Conservation (phyloP, 805 yeast genomes). For the Dipodascopsis tothii region DNA sequence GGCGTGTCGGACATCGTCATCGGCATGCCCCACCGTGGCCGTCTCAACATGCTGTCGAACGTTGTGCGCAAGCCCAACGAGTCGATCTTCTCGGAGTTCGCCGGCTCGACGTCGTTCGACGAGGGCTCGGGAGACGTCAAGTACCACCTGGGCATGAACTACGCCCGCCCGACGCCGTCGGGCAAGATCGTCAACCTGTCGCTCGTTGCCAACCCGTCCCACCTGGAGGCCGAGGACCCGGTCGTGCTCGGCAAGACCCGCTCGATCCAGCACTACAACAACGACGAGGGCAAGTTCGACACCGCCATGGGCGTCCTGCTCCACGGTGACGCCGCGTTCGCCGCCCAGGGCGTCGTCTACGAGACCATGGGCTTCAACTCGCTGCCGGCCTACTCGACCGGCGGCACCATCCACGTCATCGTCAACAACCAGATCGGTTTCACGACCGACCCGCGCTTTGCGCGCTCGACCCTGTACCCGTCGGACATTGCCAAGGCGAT, state of each 20-base stretch:
- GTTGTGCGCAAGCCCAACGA: conserved; percentile 98
- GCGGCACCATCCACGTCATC: conserved; percentile 95
- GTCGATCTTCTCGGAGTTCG: conserved; percentile 91
- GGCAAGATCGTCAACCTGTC: conserved; percentile 95
- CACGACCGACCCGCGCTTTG: conserved; percentile 96
- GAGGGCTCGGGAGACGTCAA: conserved; percentile 99
- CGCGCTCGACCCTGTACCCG: conserved; percentile 97
- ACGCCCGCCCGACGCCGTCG: conserved; percentile 96
- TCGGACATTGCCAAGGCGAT: conserved; percentile 94
- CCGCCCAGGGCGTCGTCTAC: conserved; percentile 98
- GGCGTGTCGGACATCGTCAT: conserved; percentile 95
- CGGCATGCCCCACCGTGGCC: conserved; percentile 99
- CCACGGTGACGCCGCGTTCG: conserved; percentile 99
- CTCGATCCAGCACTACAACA: conserved; percentile 86
- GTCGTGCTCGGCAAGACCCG: conserved; percentile 97
- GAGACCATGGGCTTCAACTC: conserved; percentile 94
- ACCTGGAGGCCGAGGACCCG: conserved; percentile 98
- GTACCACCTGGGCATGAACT: conserved; percentile 98
- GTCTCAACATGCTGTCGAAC: conserved; percentile 93
- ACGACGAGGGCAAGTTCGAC: conserved; percentile 70
- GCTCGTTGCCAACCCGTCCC: conserved; percentile 97
- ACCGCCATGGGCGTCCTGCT: conserved; percentile 88
- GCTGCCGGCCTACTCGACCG: conserved; percentile 92
- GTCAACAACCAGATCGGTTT: conserved; percentile 98
- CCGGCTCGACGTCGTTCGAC: conserved; percentile 81